Base-by-base conservation (phyloP, 2,329 filamentous ascomycete species). In the Alternaria sp. region DNA sequence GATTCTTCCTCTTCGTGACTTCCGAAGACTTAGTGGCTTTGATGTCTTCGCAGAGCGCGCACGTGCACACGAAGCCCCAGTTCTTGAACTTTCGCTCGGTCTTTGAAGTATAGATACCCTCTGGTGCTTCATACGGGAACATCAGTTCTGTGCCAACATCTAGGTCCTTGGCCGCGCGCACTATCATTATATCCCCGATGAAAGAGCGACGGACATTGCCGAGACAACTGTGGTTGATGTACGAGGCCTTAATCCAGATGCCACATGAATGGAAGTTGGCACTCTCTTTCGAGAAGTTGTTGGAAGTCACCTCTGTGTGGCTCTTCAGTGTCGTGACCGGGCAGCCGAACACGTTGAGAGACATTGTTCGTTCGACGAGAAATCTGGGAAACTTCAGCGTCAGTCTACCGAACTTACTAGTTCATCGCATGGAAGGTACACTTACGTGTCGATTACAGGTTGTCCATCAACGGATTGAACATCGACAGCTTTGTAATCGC, bases 261-360 rank as follows among this genome's bases (percentile, higher is more conserved):
- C 80, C 81, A 22, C 67, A 72, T n/a, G 63, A 63, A 41, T 65
- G 45, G 38, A 20, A 40, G 32, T 53, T 61, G 3, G 25, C 34
- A 2, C 36, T 49, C 1, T 16, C 2, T 4, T 62, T 27, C 48
- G 63, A 49, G 2, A 16, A 18, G 10, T 59, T 40, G 44, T 62
- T 59, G n/a, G 41, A 40, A 32, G 41, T 25, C 18, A 52, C 20
- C 18, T 60, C 45, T 50, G 43, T 67, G 53, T 70, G 57, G 2
- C 12, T 66, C 1, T 51, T 16, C 43, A 71, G 20, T 32, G 61
- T 67, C 9, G 69, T 67, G 14, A 59, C 4, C 1, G 69, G 63
- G 54, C 75, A 81, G 0, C 79, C 80, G 46, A 86, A 86, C 57
- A 65, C 63, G 63, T 87, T 86, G 9, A 82, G 61, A 0, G 71